Conservation (phyloP, 805 yeast genomes). For the Barnettozyma californica region DNA sequence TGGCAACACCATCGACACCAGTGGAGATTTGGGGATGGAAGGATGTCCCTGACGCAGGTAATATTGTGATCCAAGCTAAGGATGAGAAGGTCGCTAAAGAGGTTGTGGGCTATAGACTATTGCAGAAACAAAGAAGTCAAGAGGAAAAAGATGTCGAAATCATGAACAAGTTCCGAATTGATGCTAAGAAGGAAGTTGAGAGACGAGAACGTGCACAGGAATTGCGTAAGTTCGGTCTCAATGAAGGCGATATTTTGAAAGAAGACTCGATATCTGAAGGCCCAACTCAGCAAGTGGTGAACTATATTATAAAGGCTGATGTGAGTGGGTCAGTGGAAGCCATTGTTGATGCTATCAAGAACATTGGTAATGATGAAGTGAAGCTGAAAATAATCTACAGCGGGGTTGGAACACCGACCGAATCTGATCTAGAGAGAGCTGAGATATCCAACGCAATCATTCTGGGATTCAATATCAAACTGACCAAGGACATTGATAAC, state of each 20-base stretch:
- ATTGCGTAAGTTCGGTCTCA: constrained; percentile 57
- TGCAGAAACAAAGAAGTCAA: constrained; percentile 50
- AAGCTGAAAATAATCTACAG: constrained; percentile 59
- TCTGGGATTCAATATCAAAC: constrained; percentile 69
- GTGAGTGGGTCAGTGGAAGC: constrained; percentile 96
- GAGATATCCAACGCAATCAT: constrained; percentile 66
- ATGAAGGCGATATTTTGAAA: constrained; percentile 27
- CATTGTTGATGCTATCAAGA: constrained; percentile 70
- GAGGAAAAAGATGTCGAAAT: constrained; percentile 62
- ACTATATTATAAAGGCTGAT: constrained; percentile 81
- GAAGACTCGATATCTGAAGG: constrained; percentile 20
- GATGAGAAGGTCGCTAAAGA: constrained; percentile 71
- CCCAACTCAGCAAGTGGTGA: constrained; percentile 31
- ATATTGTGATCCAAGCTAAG: constrained; percentile 69
- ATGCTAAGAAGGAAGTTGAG: constrained; percentile 45
- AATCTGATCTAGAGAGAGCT: constrained; percentile 63
- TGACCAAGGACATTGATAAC: constrained; percentile 52
- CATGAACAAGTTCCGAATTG: constrained; percentile 63
- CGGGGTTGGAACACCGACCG: constrained; percentile 75
- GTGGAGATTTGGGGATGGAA: constrained; percentile 95
- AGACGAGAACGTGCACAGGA: constrained; percentile 51
- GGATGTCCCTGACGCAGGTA: constrained; percentile 88
- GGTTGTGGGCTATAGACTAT: constrained; percentile 60
- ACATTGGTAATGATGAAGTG: constrained; percentile 86
- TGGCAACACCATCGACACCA: constrained; percentile 84